Percentiles rank a stretch among this genome's conserved stretches.
Conservation (phyloP, 2,329 filamentous ascomycete species). For the Thermoascus crustaceus region DNA sequence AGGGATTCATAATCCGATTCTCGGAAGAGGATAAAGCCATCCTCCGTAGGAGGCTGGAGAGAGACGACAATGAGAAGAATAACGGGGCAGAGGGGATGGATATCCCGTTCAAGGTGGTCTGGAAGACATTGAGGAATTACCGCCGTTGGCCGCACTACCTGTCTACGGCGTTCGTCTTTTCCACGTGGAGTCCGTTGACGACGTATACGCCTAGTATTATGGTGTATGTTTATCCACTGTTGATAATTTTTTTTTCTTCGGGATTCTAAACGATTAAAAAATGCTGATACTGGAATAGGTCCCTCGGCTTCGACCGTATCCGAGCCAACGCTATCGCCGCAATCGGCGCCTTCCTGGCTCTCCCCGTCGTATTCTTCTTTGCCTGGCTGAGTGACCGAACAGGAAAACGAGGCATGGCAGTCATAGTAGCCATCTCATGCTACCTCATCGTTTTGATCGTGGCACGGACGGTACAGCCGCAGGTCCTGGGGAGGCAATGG, state of each 20-base stretch:
- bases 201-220: constrained; percentile 45
- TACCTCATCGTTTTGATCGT: constrained; percentile 41
- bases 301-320: constrained; percentile 40
- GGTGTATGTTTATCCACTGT: constrained; percentile 18
- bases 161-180: constrained; percentile 44
- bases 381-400: constrained; percentile 43
- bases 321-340: constrained; percentile 41
- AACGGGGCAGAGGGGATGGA: constrained; percentile 26
- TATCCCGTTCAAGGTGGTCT: constrained; percentile 34
- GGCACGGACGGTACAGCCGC: constrained; percentile 33
- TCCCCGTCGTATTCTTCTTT: constrained; percentile 43
- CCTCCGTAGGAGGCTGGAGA: constrained; percentile 28
- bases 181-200: constrained; percentile 46
- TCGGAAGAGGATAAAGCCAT: constrained; percentile 24
- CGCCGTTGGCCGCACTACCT: constrained; percentile 44
- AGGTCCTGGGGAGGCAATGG: constrained; percentile 43
- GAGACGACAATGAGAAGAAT: constrained; percentile 24
- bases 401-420: constrained; percentile 36
- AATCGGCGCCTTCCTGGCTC: constrained; percentile 35
- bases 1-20: constrained; percentile 34
- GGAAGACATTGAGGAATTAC: constrained; percentile 39
- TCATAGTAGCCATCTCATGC: constrained; percentile 38
- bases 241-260: not conserved
- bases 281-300: constrained; percentile 14
- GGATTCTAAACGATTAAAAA: not conserved